Evolutionary conservation across 352 stramenopile species (phyloP), one percentile per base, ranked within the genome.

Genomic region (Elongisporangium prolatum): DNA sequence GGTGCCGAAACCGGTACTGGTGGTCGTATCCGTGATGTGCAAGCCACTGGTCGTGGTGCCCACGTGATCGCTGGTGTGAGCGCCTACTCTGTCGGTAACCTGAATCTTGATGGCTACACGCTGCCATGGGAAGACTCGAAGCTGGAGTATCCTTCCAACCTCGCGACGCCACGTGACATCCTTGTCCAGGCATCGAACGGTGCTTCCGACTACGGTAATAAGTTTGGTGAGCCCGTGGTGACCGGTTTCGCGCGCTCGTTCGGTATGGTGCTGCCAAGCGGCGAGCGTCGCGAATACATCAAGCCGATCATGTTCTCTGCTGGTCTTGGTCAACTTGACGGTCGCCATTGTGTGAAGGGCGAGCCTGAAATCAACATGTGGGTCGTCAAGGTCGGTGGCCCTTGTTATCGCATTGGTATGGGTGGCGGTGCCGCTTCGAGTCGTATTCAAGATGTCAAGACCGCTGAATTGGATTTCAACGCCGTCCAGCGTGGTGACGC

Each of bases 251-350:
- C 96, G 25, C 88, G 98, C 28, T 98, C 91, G 14, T 99, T 99
- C 66, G 98, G 98, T 16, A 94, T 98, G 84, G 77, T 96, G 20
- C 72, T 99, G 51, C 89, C 95, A 0, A 96, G 87, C 57, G 97
- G 96, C 40, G 92, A 98, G 62, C 88, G 98, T 24, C 97, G 95
- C 63, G 98, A 99, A 69, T 99, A 98, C 90, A 97, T 99, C 60
- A 99, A 99, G 79, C 98, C 98, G 21, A 99, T 99, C 70, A 99
- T 99, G 97, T 99, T 99, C 65, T 99, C 95, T 50, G 97, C 97
- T 5, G 98, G 98, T 60, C 80, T 99, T 24, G 98, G 98, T 25
- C 89, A 98, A 64, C 78, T 99, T 28, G 96, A 99, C 65, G 92
- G 72, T 20, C 71, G 81, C 37, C 97, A 99, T 75, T 89, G 88